Base-by-base conservation (phyloP, 192 early-diverging fungal genomes). In the Podila horticola region DNA sequence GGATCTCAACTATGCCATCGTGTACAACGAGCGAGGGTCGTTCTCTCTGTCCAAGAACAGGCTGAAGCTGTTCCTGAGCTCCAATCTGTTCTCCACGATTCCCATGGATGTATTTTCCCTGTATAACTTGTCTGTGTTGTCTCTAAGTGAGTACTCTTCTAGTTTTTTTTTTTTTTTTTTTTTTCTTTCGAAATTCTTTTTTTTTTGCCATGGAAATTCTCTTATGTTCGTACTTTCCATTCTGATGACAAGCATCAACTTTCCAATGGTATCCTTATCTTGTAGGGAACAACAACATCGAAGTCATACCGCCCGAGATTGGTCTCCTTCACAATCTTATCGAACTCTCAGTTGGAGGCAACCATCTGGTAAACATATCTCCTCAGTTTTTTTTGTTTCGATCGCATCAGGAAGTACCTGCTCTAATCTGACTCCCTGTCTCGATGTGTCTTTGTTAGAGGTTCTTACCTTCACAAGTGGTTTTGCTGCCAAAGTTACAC, bases 311-410 rank as follows among this genome's bases (percentile, higher is more conserved):
- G 1, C 81, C 84, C 2, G 84, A 85, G 49, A 88, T 88, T 49
- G 79, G 74, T 10, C 58, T 81, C 4, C 67, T 88, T 7, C 79
- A 73, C n/a, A 84, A 88, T 34, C 57, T 88, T 17, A 75, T 84
- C 6, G 86, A 88, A 22, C 73, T 88, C 2, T 88, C 86, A 0
- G 17, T 88, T 20, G 86, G 86, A 10, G 85, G 85, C 50, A 88
- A 88, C 36, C 26, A 66, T 11, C 48, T 88, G 65, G 86, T 87
- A 74, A 38, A 58, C 59, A 9, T 7, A 2, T 20, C 9, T 33
- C 1, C 34, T 11, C 10, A 36, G 34, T 19, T 41, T 13, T 45
- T 63, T 62, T 31, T 31, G 5, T 61, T 31, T 34, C 30, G 13
- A 10, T 49, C 36, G 13, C 49, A 9, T 36, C 58, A 69, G 70